Base-by-base conservation (phyloP, 2,329 filamentous ascomycete species). In the Cercospora beticola region DNA sequence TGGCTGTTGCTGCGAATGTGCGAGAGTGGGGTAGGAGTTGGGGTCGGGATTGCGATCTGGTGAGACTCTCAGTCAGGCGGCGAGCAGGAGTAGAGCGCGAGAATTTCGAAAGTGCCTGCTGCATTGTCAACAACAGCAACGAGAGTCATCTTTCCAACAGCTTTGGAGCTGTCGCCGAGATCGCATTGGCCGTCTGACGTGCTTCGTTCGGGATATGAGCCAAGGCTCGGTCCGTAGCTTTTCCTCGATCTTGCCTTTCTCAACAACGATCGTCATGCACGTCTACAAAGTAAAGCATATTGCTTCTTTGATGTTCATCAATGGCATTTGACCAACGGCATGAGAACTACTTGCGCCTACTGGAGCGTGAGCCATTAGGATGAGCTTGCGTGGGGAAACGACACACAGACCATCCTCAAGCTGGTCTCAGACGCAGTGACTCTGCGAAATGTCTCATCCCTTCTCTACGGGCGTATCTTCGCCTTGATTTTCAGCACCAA, bases 1-100 rank as follows among this genome's bases (percentile, higher is more conserved):
- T 77, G 28, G 64, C 68, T 52, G 71, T 66, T 23, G 70, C 66
- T 16, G 72, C 56, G 68, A 77, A 76, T 4, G 68, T 21, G 64
- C 71, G 64, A 52, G 30, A 58, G 23, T 59, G 23, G 49, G 23
- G 40, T 36, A 43, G 59, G 4, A n/a, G 10, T 21, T 12, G 59
- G 23, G 31, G 59, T 68, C 43, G 67, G 6, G n/a, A 28, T 14
- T 16, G 33, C 36, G 54, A 23, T 31, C 33, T 59, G 52, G 16
- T 8, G 16, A 49, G 3, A 28, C n/a, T 49, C 16, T 65, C 62
- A 59, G 31, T 49, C 33, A 65, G 31, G 31, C 12, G 36, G 7
- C 52, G 54, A 46, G 49, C 23, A 33, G 49, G n/a, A 40, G 52
- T 30, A 52, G 62, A 26, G n/a, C 28, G 52, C 7, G 49, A 58